Percentiles rank a stretch among this genome's conserved stretches.
Evolutionary conservation across 768 basidiomycete genomes (phyloP).

Genomic region (Terana coerulea): DNA sequence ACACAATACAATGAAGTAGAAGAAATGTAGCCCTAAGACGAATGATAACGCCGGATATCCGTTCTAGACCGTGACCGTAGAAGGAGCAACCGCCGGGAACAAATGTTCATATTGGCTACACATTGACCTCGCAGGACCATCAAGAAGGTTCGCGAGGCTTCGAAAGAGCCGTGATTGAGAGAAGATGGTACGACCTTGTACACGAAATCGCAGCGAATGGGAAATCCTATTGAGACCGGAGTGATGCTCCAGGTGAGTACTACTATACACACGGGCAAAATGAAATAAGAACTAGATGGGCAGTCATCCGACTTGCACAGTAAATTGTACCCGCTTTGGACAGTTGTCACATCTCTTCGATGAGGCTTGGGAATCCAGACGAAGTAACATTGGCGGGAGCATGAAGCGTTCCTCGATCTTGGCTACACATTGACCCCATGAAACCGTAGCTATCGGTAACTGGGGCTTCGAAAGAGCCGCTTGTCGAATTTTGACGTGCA

Average conservation of each 20-base stretch:
- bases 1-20: no score
- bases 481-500: background rate
- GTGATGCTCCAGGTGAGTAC: background rate
- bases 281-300: background rate
- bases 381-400: slow-evolving; percentile 2
- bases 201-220: background rate
- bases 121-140: slow-evolving; percentile 29
- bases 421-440: slow-evolving; percentile 61
- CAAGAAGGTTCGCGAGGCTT: slow-evolving; percentile 25
- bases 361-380: background rate
- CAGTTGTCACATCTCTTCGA: slow-evolving; percentile 3
- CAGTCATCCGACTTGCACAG: no score
- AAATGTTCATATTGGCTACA: slow-evolving; percentile 22
- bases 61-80: background rate
- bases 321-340: background rate
- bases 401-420: slow-evolving; percentile 32
- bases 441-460: slow-evolving; percentile 34
- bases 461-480: slow-evolving; percentile 57
- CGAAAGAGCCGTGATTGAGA: slow-evolving; percentile 25
- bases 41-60: background rate
- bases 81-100: slow-evolving; percentile 5
- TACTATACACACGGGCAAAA: background rate
- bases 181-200: no score
- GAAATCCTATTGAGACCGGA: background rate
- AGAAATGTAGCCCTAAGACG: slow-evolving; percentile 3